Base-by-base conservation (phyloP, 1,284 basidiomycete genomes). In the Trichosporon coremiiforme region DNA sequence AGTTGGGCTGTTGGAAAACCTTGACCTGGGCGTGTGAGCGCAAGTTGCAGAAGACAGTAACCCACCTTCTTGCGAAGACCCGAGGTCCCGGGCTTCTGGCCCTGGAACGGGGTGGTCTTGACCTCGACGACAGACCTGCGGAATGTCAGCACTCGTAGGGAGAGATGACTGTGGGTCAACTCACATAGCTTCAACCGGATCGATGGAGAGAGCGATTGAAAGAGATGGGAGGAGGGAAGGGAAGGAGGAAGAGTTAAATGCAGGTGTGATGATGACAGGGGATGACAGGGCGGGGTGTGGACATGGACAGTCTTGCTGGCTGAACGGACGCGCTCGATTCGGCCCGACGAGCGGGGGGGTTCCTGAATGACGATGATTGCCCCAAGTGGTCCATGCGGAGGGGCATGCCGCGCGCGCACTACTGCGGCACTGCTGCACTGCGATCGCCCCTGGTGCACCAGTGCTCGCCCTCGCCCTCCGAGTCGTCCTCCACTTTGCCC, bases 71-170 rank as follows among this genome's bases (percentile, higher is more conserved):
- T 97, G 79, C 95, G 88, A 66, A 97, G 89, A 75, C 95, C 95
- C 74, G 94, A 97, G 10, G 95, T 97, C 73, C 95, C 95, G 41
- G 94, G 93, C 84, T 95, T 95, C 85, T 96, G 94, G 79, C 94
- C 81, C 68, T 75, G 74, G 73, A 75, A 80, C 66, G 80, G 75
- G 68, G 77, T 82, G 66, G 81, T 82, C 64, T 74, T 69, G 69
- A 82, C 74, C 50, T 78, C 78, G 20, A 71, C 69, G 71, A 81
- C 77, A 65, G 78, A 77, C 75, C 75, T 76, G 70, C 25, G 22
- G 31, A 6, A 29, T 55, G 53, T 69, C 31, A 71, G 70, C 67
- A 15, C 13, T 20, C 6, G 6, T 33, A 6, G 13, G 8, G 12
- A 1, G 50, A 9, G 13, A 15, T 12, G 41, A 35, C n/a, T 4